Conservation (phyloP, 2,329 filamentous ascomycete genomes). For the Westerdykella aurantiaca region DNA sequence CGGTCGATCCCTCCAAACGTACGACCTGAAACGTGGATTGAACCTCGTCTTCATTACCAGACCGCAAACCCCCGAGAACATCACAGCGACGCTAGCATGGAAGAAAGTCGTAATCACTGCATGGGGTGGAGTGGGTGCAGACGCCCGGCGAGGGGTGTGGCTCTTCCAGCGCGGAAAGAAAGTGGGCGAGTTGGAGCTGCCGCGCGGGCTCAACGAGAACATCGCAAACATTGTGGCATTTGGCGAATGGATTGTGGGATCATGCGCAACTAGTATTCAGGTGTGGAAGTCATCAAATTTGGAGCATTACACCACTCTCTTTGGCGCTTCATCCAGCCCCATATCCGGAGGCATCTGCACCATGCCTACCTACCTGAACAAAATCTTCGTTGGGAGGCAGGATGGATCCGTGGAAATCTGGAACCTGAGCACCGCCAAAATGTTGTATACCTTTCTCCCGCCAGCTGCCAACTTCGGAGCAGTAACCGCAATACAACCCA, state of each 20-base stretch:
- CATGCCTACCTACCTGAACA: slow-evolving; percentile 95
- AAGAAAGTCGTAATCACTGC: slow-evolving; percentile 84
- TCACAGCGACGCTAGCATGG: slow-evolving; percentile 84
- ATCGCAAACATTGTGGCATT: slow-evolving; percentile 75
- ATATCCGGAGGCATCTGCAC: slow-evolving; percentile 75
- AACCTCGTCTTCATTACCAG: slow-evolving; percentile 90
- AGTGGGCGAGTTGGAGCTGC: slow-evolving; percentile 66
- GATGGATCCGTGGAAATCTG: slow-evolving; percentile 94
- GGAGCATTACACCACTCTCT: slow-evolving; percentile 85
- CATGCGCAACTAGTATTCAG: slow-evolving; percentile 68
- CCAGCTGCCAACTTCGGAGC: slow-evolving; percentile 65
- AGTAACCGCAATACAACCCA: slow-evolving; percentile 81
- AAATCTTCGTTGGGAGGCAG: slow-evolving; percentile 79
- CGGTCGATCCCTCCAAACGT: slow-evolving; percentile 85
- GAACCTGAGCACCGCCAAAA: slow-evolving; percentile 88
- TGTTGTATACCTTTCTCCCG: slow-evolving; percentile 84
- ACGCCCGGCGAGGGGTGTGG: slow-evolving; percentile 67
- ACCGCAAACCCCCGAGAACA: slow-evolving; percentile 77
- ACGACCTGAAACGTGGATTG: slow-evolving; percentile 83
- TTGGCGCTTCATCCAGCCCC: slow-evolving; percentile 55
- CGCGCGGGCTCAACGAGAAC: slow-evolving; percentile 60
- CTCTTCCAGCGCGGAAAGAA: slow-evolving; percentile 88
- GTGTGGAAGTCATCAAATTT: slow-evolving; percentile 80
- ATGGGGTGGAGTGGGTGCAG: slow-evolving; percentile 62
- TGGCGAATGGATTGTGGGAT: slow-evolving; percentile 85